These are phyloP conservation scores for Suaeda aralocaspica DNA, from an alignment of 148 eudicot species.

Conservation along the genomic window DNA sequence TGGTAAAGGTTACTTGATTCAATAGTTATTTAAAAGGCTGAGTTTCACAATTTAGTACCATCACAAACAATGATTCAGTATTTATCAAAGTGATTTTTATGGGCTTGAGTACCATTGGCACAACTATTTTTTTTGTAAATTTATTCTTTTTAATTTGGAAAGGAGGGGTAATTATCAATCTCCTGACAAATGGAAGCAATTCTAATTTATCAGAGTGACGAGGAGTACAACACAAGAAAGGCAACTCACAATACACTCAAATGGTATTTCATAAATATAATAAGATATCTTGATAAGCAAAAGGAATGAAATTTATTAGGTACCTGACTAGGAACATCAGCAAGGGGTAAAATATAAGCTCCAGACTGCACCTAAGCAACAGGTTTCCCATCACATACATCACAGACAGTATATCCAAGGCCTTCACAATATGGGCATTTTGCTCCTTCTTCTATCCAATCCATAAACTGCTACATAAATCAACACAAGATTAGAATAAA, in stretches of 20 bases:
- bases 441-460: constrained; percentile 80
- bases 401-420: constrained; percentile 59
- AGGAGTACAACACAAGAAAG: neutral
- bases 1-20: neutral
- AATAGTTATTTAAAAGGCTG: neutral
- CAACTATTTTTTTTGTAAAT: neutral
- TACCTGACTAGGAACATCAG: constrained; percentile 15
- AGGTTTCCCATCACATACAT: constrained; percentile 54
- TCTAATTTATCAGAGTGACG: neutral
- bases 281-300: neutral
- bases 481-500: constrained; percentile 12
- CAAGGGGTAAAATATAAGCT: neutral
- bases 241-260: neutral
- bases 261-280: neutral
- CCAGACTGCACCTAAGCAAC: constrained; percentile 18
- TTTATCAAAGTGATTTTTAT: neutral
- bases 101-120: neutral
- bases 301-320: neutral
- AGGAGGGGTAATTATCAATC: neutral
- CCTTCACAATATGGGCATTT: constrained; percentile 94
- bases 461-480: constrained; percentile 63
- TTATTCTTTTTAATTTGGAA: no score
- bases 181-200: neutral
- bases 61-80: neutral
- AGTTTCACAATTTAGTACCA: neutral